Conservation (phyloP, 129 eudicot genomes). For the Apium graveolens region DNA sequence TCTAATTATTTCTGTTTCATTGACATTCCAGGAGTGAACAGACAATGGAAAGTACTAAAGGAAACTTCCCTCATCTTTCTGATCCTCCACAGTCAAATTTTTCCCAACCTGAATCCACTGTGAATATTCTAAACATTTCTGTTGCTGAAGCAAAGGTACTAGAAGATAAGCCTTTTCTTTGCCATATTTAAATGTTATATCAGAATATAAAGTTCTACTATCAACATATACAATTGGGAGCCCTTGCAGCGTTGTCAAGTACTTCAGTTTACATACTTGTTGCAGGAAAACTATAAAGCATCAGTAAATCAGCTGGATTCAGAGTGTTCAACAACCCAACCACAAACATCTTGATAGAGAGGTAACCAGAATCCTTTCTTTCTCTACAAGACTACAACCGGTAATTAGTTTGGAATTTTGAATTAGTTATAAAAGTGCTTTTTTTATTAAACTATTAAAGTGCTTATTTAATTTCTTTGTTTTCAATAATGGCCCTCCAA, state of each 20-base stretch:
- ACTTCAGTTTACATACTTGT: background rate
- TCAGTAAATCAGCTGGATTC: conserved; percentile 32
- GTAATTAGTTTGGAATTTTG: background rate
- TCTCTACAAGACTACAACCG: background rate
- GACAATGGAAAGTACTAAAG: conserved; percentile 20
- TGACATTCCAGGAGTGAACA: conserved; percentile 27
- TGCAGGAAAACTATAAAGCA: conserved; percentile 25
- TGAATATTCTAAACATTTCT: conserved; percentile 20
- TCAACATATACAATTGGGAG: background rate
- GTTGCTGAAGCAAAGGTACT: conserved; percentile 31
- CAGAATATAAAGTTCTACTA: background rate
- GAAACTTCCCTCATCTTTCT: conserved; percentile 21
- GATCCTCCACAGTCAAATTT: conserved; percentile 22
- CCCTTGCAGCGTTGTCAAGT: background rate
- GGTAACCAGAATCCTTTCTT: background rate
- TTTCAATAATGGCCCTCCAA: no score
- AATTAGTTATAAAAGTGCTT: background rate
- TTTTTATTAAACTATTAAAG: background rate
- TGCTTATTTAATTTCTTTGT: no score
- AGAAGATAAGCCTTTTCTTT: conserved; percentile 2
- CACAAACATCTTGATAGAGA: conserved; percentile 18
- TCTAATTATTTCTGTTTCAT: background rate
- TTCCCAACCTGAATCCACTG: conserved; percentile 26
- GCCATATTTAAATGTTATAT: background rate
- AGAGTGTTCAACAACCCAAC: conserved; percentile 44